Evolutionary conservation across 306 rosid species (phyloP), one percentile per base, ranked within the genome.

Genomic region (Senna tora): DNA sequence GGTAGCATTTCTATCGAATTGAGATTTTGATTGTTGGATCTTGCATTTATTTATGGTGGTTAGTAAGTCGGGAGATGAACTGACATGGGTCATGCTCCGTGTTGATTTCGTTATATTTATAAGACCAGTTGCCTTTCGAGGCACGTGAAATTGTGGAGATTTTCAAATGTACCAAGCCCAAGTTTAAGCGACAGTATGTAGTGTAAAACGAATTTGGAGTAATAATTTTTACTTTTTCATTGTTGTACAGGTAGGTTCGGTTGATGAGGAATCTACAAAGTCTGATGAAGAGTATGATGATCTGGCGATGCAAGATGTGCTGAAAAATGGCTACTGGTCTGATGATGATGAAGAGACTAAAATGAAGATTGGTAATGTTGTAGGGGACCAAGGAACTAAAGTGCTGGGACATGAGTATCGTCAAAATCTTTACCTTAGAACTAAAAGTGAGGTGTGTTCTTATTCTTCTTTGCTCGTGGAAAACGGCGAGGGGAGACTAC

Each of bases 251-350:
- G 74, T 86, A 22, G 98, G 98, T 30, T 93, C 98, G 2, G 96
- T 93, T 39, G 98, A 93, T 33, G 98, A 93, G 83, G 96, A 91
- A 81, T 93, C 98, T 21, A 89, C 97, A 9, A 87, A 93, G 71
- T 89, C 98, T 1, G 98, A 93, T 46, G 98, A 93, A 69, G 97
- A 93, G 87, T 93, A 93, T 38, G 97, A 93, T 12, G 98, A 93
- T 79, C 87, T 93, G 58, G 96, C 96, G 65, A 87, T 91, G 96
- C 87, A 76, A 82, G 94, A 91, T 25, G 20, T 75, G 54, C 65
- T 57, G 59, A 91, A 82, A 20, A 82, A 79, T 51, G 91, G 95
- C 34, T 89, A 81, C 71, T 81, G 81, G 88, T 71, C 87, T 2
- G 97, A 78, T 0, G 80, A 77, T 28, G 90, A 86, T 8, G 78